These are phyloP conservation scores for Hygrocybe coccinea DNA, from an alignment of 768 basidiomycete species.

Conservation along the genomic window DNA sequence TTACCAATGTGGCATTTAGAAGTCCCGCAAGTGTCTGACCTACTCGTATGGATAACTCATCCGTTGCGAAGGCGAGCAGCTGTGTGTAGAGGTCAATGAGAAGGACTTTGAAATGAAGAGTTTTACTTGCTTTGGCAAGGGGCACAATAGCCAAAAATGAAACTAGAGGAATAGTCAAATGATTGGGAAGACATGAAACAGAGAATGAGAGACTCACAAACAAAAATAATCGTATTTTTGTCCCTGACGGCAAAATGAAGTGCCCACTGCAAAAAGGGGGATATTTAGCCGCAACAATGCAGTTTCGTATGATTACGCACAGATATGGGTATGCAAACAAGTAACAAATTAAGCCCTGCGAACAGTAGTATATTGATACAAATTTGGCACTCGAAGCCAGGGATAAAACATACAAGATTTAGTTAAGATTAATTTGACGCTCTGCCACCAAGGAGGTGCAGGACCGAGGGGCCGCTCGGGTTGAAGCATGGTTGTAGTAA, in stretches of 20 bases:
- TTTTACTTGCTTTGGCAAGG: constrained; percentile 58
- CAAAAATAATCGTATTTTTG: constrained; percentile 60
- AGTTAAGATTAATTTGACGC: constrained; percentile 49
- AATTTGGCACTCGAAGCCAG: not conserved
- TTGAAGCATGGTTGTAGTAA: constrained; percentile 29
- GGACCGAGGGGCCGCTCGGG: constrained; percentile 39
- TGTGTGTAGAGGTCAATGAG: constrained; percentile 20
- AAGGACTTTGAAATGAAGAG: not conserved
- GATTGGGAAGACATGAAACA: not conserved
- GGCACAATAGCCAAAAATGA: constrained; percentile 82
- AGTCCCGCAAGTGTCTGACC: constrained; percentile 82
- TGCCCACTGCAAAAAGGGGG: constrained; percentile 51
- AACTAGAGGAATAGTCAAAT: constrained; percentile 35
- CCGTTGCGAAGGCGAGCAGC: constrained; percentile 81
- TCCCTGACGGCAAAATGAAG: constrained; percentile 53
- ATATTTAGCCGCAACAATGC: constrained; percentile 1
- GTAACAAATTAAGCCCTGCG: constrained; percentile 64
- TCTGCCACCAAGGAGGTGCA: constrained; percentile 42
- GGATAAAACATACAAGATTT: constrained; percentile 51
- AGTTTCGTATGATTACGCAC: constrained; percentile 30
- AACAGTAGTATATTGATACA: not conserved
- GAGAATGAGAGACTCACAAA: constrained; percentile 47
- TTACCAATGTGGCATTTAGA: constrained; percentile 77
- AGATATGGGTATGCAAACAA: constrained; percentile 68
- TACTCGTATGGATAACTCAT: constrained; percentile 75